Base-by-base conservation (phyloP, 345 rosid genomes). In the Chamaenerion angustifolium region DNA sequence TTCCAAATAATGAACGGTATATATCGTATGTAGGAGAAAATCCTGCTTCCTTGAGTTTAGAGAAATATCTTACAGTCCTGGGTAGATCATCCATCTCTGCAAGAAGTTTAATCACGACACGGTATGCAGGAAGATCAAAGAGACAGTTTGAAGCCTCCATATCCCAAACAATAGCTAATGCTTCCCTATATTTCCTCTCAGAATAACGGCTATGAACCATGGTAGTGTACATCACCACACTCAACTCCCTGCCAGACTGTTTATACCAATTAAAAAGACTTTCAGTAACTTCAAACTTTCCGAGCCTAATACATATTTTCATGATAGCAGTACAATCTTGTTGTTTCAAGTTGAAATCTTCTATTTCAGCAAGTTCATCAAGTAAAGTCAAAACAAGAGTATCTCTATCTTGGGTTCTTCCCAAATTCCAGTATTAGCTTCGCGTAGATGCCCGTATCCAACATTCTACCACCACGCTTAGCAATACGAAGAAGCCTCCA, bases 101-200 rank as follows among this genome's bases (percentile, higher is more conserved):
- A 61, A 79, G 81, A 42, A 90, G 76, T 68, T 67, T 81, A 42
- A 90, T 83, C 8, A 70, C 79, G 12, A 83, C 95, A 41, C 88
- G 79, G 67, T 81, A 89, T 37, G 97, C 95, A 0, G 90, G 77
- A 61, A 89, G 85, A 79, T 89, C 94, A 40, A 85, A 71, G 25
- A 89, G 75, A 62, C 78, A 82, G 52, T 74, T 66, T 4, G 79
- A 66, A 46, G 57, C 75, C 69, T 89, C 97, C 95, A 89, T 81
- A 43, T 85, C 90, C 97, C 94, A 89, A 46, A 89, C 77, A 48
- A 79, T 47, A 65, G 76, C 72, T 74, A 90, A 64, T n/a, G 98
- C 98, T 37, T 86, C 85, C 54, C 88, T 48, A 62, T 73, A 81
- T 42, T 70, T 83, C 57, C 57, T 64, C 63, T 80, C 85, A 0